Conservation (phyloP, 768 basidiomycete genomes). For the Lactarius vividus region DNA sequence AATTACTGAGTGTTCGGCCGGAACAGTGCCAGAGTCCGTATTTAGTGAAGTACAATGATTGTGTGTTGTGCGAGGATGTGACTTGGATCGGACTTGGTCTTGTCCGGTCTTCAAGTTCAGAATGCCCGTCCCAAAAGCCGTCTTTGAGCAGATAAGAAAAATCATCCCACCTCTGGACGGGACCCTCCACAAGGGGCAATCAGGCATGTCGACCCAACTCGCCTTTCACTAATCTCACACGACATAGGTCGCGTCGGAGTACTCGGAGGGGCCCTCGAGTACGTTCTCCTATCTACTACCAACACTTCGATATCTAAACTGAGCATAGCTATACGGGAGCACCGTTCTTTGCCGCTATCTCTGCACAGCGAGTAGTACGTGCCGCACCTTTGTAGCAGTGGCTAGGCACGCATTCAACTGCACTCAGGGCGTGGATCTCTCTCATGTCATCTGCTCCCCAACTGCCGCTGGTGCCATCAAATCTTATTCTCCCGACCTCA, state of each 20-base stretch:
- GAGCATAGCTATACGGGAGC: conserved; percentile 86
- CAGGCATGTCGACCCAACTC: conserved; percentile 48
- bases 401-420: not conserved
- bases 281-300: conserved; percentile 33
- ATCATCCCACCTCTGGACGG: conserved; percentile 90
- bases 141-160: conserved; percentile 70
- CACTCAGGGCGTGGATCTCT: conserved; percentile 82
- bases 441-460: conserved; percentile 96
- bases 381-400: not conserved
- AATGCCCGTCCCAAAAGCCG: conserved; percentile 61
- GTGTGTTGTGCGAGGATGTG: conserved; percentile 8
- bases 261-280: conserved; percentile 93
- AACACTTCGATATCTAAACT: not conserved
- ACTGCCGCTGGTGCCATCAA: conserved; percentile 92
- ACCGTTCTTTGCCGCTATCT: conserved; percentile 92
- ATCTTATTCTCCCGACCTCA: conserved; percentile 93
- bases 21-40: too few relatives aligned
- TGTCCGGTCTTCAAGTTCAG: not conserved
- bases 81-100: not conserved
- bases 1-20: too few relatives aligned
- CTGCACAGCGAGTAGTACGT: conserved; percentile 79
- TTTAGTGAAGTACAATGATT: too few relatives aligned
- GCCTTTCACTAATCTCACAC: not conserved
- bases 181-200: conserved; percentile 92
- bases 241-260: conserved; percentile 81